These are phyloP conservation scores for Pistacia vera DNA, from an alignment of 345 rosid species.

Conservation along the genomic window DNA sequence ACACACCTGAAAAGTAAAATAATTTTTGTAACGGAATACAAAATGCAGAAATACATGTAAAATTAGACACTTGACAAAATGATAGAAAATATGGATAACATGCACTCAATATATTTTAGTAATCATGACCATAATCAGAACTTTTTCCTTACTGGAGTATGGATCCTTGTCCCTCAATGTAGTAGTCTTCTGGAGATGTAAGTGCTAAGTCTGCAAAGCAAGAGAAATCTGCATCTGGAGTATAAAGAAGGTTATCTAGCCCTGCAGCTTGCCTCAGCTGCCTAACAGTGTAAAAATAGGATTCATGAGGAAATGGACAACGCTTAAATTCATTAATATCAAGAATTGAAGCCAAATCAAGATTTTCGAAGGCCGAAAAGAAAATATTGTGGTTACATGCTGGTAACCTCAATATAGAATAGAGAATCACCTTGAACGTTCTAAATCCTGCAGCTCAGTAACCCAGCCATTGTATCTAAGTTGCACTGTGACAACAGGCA, in stretches of 20 bases:
- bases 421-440: slow-evolving; percentile 67
- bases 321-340: neutral
- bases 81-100: neutral
- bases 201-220: slow-evolving; percentile 97
- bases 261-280: slow-evolving; percentile 79
- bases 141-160: slow-evolving; percentile 83
- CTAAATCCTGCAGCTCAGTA: slow-evolving; percentile 82
- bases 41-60: neutral
- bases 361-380: neutral
- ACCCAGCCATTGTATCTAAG: slow-evolving; percentile 99
- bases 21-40: slow-evolving; percentile 8
- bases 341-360: neutral
- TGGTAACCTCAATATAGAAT: neutral
- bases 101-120: neutral
- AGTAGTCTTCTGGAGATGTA: slow-evolving; percentile 89
- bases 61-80: neutral
- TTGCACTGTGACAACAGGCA: slow-evolving; percentile 89
- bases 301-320: neutral
- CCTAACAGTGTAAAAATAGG: slow-evolving; percentile 43
- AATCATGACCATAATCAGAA: neutral
- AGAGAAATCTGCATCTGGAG: slow-evolving; percentile 98
- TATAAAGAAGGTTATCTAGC: slow-evolving; percentile 90
- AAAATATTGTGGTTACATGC: neutral
- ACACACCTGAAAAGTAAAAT: slow-evolving; percentile 65
- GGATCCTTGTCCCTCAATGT: slow-evolving; percentile 94